These are phyloP conservation scores for Pyrenopolyporus hunteri DNA, from an alignment of 495 filamentous ascomycete species.

Conservation along the genomic window DNA sequence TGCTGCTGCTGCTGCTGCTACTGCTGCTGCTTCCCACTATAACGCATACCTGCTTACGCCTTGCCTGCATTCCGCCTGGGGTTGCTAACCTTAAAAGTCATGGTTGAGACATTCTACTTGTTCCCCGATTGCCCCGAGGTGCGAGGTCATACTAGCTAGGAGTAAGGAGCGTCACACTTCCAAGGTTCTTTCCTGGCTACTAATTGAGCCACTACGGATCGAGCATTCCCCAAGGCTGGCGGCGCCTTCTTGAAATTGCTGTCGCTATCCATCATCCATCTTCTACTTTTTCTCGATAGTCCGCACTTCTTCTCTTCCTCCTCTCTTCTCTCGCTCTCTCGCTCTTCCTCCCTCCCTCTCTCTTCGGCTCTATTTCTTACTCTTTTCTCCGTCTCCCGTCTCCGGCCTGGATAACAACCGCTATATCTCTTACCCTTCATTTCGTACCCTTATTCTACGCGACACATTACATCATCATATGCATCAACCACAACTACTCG, in stretches of 20 bases:
- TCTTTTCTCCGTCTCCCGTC: no score
- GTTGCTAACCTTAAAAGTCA: conserved; percentile 16
- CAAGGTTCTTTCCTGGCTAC: not conserved
- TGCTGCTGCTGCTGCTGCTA: no score
- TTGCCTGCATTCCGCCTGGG: conserved; percentile 1
- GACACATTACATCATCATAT: conserved; percentile 36
- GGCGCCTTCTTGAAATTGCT: conserved; percentile 8
- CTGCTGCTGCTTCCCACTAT: no score
- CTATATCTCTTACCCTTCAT: not conserved
- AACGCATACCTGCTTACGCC: conserved; percentile 6
- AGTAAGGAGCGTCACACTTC: conserved; percentile 21
- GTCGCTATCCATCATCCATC: conserved; percentile 7
- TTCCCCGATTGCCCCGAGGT: conserved; percentile 24
- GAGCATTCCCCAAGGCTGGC: conserved; percentile 31
- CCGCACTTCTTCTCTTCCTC: not conserved
- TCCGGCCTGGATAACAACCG: not conserved
- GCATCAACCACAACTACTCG: conserved; percentile 26
- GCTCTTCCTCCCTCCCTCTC: not conserved
- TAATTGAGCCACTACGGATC: conserved; percentile 27
- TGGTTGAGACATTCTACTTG: not conserved
- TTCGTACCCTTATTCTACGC: not conserved
- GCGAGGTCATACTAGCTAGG: conserved; percentile 25
- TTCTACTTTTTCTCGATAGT: conserved; percentile 5
- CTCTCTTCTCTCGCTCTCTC: not conserved
- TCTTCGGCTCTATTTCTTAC: not conserved